These are phyloP conservation scores for Metschnikowia baotianmanensis DNA, from an alignment of 805 yeast species.

Conservation along the genomic window DNA sequence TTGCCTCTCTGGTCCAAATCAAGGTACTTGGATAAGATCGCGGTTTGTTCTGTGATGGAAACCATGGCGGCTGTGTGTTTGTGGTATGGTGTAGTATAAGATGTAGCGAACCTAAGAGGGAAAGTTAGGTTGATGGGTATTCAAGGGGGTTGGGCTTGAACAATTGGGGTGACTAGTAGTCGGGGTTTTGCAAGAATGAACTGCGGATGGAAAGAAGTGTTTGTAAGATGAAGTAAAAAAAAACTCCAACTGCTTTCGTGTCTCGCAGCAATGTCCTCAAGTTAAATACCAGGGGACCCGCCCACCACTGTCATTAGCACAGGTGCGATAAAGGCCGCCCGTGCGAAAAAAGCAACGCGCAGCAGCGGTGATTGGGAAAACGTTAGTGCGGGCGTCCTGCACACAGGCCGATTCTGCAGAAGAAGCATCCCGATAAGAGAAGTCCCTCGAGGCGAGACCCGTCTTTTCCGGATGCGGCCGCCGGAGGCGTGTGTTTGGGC, in stretches of 20 bases:
- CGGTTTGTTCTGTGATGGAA: constrained; percentile 62
- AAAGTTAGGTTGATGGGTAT: too few relatives aligned
- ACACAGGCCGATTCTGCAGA: constrained; percentile 2
- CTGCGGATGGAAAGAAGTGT: too few relatives aligned
- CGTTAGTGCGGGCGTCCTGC: background rate
- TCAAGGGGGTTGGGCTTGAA: background rate
- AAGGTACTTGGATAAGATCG: constrained; percentile 77
- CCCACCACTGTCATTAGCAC: background rate
- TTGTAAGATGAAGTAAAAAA: background rate
- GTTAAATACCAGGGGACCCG: constrained; percentile 6
- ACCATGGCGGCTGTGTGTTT: constrained; percentile 24
- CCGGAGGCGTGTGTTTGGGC: constrained; percentile 2
- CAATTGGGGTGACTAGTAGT: background rate
- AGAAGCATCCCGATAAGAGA: constrained; percentile 9
- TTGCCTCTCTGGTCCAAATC: constrained; percentile 82
- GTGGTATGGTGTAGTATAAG: too few relatives aligned
- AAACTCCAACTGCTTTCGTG: background rate
- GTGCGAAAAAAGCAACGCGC: constrained; percentile 14
- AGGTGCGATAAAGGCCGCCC: constrained; percentile 10
- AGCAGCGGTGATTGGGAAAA: constrained; percentile 8
- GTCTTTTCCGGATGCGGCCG: constrained; percentile 7
- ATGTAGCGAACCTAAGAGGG: too few relatives aligned
- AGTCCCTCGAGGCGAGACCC: constrained; percentile 5
- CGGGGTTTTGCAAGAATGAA: too few relatives aligned
- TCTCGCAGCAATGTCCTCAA: constrained; percentile 1